Conservation (phyloP, 495 filamentous ascomycete species). For the Lasiosphaeria hispida region DNA sequence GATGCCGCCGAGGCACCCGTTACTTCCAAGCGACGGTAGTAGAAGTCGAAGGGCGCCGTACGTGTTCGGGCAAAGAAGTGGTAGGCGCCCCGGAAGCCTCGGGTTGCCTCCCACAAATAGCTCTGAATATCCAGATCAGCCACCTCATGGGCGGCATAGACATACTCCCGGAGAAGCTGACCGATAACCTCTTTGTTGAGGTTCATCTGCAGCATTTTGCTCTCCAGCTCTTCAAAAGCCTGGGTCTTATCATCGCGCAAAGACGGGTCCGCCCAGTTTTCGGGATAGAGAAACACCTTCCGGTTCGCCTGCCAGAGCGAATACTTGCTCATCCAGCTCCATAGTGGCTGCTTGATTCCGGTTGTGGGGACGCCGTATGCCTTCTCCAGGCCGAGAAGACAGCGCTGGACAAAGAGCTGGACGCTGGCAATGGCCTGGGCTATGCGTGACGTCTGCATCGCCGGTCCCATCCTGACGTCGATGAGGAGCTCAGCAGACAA, state of each 20-base stretch:
- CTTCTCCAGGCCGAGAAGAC: conserved; percentile 39
- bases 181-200: conserved; percentile 2
- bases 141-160: too few relatives aligned
- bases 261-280: conserved; percentile 39
- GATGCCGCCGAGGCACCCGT: too few relatives aligned
- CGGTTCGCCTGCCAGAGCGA: conserved; percentile 37
- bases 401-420: conserved; percentile 39
- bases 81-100: too few relatives aligned
- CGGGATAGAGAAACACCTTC: conserved; percentile 40
- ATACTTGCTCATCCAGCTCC: conserved; percentile 17
- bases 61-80: too few relatives aligned
- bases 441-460: conserved; percentile 33
- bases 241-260: conserved; percentile 40
- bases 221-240: conserved; percentile 31
- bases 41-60: too few relatives aligned
- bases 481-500: conserved; percentile 41
- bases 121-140: too few relatives aligned
- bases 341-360: background rate
- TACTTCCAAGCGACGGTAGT: too few relatives aligned
- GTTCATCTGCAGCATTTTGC: conserved; percentile 19
- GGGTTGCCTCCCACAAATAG: too few relatives aligned
- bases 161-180: too few relatives aligned
- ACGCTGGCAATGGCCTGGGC: conserved; percentile 40
- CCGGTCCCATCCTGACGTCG: conserved; percentile 35
- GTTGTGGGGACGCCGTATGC: conserved; percentile 16